Base-by-base conservation (phyloP, 352 stramenopile genomes). In the Phytophthora niederhauseri region DNA sequence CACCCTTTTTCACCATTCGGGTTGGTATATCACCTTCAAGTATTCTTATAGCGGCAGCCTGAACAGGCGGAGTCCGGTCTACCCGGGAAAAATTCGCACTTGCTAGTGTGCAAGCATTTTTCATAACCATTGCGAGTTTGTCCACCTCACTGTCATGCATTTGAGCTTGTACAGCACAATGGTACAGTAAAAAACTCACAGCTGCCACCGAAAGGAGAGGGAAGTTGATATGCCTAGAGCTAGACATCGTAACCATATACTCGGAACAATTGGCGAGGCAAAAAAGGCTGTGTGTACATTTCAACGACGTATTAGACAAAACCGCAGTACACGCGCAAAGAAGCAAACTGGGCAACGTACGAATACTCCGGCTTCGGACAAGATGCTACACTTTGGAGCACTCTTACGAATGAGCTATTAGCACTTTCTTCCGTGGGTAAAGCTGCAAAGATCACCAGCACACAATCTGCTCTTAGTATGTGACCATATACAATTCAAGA, bases 251-350 rank as follows among this genome's bases (percentile, higher is more conserved):
- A 19, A 77, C 50, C 34, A 86, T 51, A 36, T 81, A 87, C 26
- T 76, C 64, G 4, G 76, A 77, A 31, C 75, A 86, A 30, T 82
- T 83, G 9, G 67, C 63, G 41, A 86, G 38, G 20, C 77, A 85
- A 26, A 77, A 84, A 49, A 81, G 50, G 11, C 70, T 78, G 46
- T 45, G 7, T 76, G 41, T 45, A 7, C 38, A 51, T 22, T 22
- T 43, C 22, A 62, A 15, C 22, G 49, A 34, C 61, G 12, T 17
- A 14, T 62, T 5, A 62, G 24, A 31, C 49, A 17, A 36, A 8
- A 49, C 14, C 11, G 19, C 57, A 56, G 11, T 26, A 64, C 7
- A 15, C n/a, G 4, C 19, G 19, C 36, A 49, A 12, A 8, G 20
- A 8, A 49, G 4, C 36, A 45, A 46, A 55, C 2, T 17, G 6